These are phyloP conservation scores for Candida xiaguanensis DNA, from an alignment of 805 yeast species.

Conservation along the genomic window DNA sequence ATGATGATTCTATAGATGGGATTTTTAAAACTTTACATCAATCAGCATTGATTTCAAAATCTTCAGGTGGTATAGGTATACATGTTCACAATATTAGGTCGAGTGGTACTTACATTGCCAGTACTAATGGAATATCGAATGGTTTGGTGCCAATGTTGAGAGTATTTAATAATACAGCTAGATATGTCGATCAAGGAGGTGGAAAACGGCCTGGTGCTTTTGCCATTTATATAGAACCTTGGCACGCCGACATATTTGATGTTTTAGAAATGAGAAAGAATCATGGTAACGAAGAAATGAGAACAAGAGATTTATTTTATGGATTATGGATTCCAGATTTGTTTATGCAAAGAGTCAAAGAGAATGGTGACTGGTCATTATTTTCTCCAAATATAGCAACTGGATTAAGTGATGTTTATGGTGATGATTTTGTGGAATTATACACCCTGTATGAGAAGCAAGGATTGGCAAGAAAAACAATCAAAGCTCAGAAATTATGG, in stretches of 20 bases:
- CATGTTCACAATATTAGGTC: constrained; percentile 86
- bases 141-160: constrained; percentile 96
- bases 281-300: constrained; percentile 89
- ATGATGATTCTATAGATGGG: constrained; percentile 93
- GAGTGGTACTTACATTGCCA: constrained; percentile 82
- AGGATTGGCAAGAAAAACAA: constrained; percentile 58
- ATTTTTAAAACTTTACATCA: constrained; percentile 86
- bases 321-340: constrained; percentile 95
- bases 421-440: constrained; percentile 73
- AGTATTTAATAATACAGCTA: constrained; percentile 92
- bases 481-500: constrained; percentile 91
- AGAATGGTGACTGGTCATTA: constrained; percentile 77
- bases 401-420: constrained; percentile 77
- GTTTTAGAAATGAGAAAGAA: constrained; percentile 84
- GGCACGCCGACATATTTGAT: constrained; percentile 92
- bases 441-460: constrained; percentile 72
- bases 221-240: constrained; percentile 90
- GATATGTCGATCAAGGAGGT: constrained; percentile 98
- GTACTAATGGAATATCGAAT: constrained; percentile 88
- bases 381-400: constrained; percentile 89
- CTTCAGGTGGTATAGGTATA: constrained; percentile 94
- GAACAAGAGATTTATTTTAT: constrained; percentile 90
- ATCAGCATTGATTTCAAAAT: constrained; percentile 86
- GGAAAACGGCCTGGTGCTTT: constrained; percentile 98
- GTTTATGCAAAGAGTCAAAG: constrained; percentile 87